Conservation (phyloP, 1,139 yeast species). For the Lodderomyces metapsilosis region DNA sequence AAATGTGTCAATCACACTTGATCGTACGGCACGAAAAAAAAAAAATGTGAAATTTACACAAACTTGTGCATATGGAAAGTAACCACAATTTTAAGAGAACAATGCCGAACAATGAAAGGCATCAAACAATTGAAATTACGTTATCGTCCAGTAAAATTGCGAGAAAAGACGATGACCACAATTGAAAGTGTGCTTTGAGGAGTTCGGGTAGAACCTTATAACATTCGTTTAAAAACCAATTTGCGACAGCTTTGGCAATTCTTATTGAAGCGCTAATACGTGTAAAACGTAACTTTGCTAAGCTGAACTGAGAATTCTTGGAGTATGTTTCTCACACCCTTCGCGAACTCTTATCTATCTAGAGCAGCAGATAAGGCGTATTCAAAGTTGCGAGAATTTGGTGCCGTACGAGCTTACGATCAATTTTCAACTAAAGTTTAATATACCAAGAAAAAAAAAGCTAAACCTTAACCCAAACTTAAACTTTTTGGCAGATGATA, state of each 20-base stretch:
- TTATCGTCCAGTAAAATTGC: neutral
- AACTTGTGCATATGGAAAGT: neutral
- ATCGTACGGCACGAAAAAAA: constrained; percentile 1
- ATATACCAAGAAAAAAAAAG: neutral
- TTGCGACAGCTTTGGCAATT: too few species aligned
- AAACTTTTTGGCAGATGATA: too few species aligned
- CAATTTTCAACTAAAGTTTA: neutral
- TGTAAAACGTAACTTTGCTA: too few species aligned
- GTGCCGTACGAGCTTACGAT: neutral
- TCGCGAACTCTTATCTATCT: too few species aligned
- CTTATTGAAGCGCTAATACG: too few species aligned
- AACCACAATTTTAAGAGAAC: neutral
- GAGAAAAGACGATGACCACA: neutral
- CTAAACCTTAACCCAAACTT: neutral
- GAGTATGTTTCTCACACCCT: too few species aligned
- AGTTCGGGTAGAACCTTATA: too few species aligned
- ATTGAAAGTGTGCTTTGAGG: neutral
- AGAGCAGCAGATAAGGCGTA: neutral
- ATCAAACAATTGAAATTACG: neutral
- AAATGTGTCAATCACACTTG: neutral
- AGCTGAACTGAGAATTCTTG: too few species aligned
- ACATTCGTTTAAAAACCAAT: too few species aligned
- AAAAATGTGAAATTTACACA: neutral
- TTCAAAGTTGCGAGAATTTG: neutral
- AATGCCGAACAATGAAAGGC: neutral